Conservation (phyloP, 148 eudicot species). For the Chenopodium berlandieri region DNA sequence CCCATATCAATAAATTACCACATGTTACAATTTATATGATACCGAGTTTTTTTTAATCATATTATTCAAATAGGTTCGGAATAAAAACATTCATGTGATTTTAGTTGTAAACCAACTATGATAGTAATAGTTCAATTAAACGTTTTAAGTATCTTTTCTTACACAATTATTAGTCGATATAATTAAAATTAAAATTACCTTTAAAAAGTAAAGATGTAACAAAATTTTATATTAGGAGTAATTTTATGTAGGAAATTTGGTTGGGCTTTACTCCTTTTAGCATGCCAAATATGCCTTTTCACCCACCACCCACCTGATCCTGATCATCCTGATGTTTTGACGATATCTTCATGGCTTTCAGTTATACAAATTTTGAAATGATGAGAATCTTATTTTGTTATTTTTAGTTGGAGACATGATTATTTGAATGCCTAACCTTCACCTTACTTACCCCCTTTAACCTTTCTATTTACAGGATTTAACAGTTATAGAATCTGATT, state of each 20-base stretch:
- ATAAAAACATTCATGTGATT: no score
- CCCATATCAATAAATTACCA: no score
- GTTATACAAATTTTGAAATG: not conserved
- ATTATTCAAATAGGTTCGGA: no score
- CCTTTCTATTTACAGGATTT: slow-evolving; percentile 7
- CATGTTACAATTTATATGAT: no score
- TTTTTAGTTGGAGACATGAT: slow-evolving; percentile 9
- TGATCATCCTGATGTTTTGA: not conserved
- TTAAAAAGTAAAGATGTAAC: no score
- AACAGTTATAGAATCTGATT: slow-evolving; percentile 29
- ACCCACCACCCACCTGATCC: not conserved
- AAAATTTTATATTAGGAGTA: no score
- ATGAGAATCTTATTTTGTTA: slow-evolving; percentile 4
- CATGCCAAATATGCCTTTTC: not conserved
- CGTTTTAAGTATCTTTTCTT: not conserved
- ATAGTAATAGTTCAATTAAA: no score
- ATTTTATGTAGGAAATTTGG: not conserved
- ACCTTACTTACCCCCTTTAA: slow-evolving; percentile 7
- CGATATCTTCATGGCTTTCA: not conserved
- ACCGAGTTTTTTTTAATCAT: no score
- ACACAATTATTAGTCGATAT: not conserved
- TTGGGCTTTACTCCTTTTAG: not conserved
- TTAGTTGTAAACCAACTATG: no score
- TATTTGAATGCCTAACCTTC: not conserved
- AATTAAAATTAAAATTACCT: no score